These are phyloP conservation scores for Penicillium diatomitis DNA, from an alignment of 495 filamentous ascomycete genomes.

Conservation along the genomic window DNA sequence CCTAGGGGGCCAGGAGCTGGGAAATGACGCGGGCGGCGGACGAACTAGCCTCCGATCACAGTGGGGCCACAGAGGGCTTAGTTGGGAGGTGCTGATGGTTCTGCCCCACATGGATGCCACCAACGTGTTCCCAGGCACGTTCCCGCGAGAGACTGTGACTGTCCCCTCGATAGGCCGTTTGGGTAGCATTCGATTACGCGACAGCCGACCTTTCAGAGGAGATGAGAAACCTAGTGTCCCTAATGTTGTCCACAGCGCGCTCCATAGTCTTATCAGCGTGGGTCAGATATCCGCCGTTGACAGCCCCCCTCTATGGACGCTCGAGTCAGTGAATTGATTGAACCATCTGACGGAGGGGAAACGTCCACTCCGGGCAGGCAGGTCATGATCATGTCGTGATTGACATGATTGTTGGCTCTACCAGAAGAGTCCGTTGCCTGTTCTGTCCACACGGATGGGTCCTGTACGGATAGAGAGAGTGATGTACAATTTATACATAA, in stretches of 20 bases:
- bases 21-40: conserved; percentile 3
- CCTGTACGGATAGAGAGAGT: no score
- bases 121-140: conserved; percentile 12
- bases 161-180: no score
- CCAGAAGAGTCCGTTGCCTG: no score
- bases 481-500: no score
- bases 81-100: background rate
- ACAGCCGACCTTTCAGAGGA: background rate
- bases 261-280: background rate
- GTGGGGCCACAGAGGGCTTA: conserved; percentile 9
- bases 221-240: background rate
- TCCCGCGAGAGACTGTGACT: no score
- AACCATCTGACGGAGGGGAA: no score
- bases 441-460: no score
- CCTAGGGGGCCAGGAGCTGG: background rate
- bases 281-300: background rate
- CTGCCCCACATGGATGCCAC: conserved; percentile 2
- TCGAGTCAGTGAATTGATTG: no score
- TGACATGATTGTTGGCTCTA: no score
- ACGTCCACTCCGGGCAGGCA: no score
- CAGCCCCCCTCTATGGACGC: no score
- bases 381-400: no score
- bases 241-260: background rate
- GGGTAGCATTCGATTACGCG: conserved; percentile 1
- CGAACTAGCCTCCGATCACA: conserved; percentile 16